These are phyloP conservation scores for Neoboletus magnificus DNA, from an alignment of 768 basidiomycete species.

Conservation along the genomic window DNA sequence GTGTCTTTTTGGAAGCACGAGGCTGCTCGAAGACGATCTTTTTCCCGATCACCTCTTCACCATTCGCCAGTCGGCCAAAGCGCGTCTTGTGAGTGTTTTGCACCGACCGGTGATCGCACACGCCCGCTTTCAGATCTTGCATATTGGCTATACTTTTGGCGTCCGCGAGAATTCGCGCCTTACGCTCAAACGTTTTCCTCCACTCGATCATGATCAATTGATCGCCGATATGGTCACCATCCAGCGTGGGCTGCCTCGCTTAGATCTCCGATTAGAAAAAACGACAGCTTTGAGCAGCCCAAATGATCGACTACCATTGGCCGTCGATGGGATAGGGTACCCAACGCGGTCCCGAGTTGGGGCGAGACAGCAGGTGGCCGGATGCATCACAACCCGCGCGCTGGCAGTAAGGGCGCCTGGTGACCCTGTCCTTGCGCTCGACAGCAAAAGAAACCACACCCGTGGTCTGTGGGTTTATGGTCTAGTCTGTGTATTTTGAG, in stretches of 20 bases:
- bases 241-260: neutral
- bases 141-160: neutral
- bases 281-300: neutral
- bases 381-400: neutral
- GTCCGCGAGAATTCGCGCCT: neutral
- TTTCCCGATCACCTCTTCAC: neutral
- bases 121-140: neutral
- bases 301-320: neutral
- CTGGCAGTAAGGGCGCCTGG: neutral
- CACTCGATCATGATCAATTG: neutral
- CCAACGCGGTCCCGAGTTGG: neutral
- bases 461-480: neutral
- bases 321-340: neutral
- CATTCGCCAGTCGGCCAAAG: neutral
- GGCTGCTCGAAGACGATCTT: neutral
- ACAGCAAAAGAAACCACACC: neutral
- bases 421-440: neutral
- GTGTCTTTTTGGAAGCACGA: neutral
- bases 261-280: neutral
- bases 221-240: neutral
- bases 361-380: neutral
- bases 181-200: neutral
- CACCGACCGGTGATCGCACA: neutral
- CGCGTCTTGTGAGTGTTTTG: neutral
- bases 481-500: neutral